Conservation (phyloP, 352 stramenopile genomes). For the Phytophthora europaea region DNA sequence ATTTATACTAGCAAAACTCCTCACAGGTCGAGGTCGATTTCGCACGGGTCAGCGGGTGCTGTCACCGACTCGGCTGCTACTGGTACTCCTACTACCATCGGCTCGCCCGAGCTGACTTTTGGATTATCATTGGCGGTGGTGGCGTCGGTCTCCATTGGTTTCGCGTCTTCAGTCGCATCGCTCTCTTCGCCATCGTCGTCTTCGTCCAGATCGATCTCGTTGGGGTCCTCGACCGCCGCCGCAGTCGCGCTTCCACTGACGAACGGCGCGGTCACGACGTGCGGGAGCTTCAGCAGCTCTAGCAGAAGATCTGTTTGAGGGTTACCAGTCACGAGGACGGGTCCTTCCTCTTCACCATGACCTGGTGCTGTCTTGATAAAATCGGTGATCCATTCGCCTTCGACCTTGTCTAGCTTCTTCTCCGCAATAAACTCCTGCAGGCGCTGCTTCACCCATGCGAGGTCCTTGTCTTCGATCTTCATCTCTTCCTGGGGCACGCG, state of each 20-base stretch:
- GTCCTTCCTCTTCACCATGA: constrained; percentile 56
- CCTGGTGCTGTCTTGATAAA: constrained; percentile 84
- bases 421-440: constrained; percentile 59
- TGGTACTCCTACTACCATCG: constrained; percentile 5
- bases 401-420: constrained; percentile 60
- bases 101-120: background rate
- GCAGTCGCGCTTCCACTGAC: constrained; percentile 14
- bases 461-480: constrained; percentile 79
- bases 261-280: constrained; percentile 96
- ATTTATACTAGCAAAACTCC: constrained; percentile 9
- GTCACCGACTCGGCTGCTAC: constrained; percentile 12
- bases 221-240: constrained; percentile 52
- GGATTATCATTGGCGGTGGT: constrained; percentile 6
- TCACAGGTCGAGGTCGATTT: constrained; percentile 53
- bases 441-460: constrained; percentile 75
- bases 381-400: constrained; percentile 76
- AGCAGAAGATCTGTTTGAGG: constrained; percentile 97
- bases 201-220: constrained; percentile 68
- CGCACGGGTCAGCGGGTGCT: constrained; percentile 36
- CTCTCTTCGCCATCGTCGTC: constrained; percentile 38
- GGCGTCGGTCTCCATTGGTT: constrained; percentile 27
- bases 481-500: constrained; percentile 81
- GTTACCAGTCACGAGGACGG: constrained; percentile 79
- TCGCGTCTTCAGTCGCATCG: constrained; percentile 12
- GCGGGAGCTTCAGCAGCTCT: constrained; percentile 92